Conservation (phyloP, 495 filamentous ascomycete genomes). For the Aspergillus nidulans region DNA sequence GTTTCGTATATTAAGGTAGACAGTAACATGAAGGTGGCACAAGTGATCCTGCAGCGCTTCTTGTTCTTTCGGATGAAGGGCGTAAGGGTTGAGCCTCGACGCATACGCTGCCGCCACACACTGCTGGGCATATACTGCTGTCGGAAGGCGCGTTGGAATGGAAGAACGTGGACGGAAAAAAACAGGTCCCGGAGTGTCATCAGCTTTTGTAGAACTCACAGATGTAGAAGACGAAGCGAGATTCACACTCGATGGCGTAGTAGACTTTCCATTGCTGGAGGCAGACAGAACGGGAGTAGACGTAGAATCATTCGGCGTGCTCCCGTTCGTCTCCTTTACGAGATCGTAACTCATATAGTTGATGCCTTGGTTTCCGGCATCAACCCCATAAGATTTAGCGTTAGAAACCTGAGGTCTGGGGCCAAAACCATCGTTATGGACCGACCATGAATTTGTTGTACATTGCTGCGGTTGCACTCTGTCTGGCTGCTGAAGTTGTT, state of each 20-base stretch:
- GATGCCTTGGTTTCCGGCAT: constrained; percentile 10
- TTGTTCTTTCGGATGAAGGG: constrained; percentile 83
- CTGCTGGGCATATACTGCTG: constrained; percentile 77
- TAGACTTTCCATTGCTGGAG: constrained; percentile 24
- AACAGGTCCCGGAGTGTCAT: constrained; percentile 21
- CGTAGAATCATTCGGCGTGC: constrained; percentile 27
- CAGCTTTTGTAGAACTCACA: constrained; percentile 1
- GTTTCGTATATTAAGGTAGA: constrained; percentile 96
- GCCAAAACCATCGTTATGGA: not conserved
- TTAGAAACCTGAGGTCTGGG: not conserved
- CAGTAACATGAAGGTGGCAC: constrained; percentile 83
- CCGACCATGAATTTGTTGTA: not conserved
- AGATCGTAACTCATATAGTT: constrained; percentile 14
- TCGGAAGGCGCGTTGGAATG: constrained; percentile 69
- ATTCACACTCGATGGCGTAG: constrained; percentile 26
- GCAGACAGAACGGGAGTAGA: constrained; percentile 18
- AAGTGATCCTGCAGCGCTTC: constrained; percentile 72
- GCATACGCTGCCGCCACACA: constrained; percentile 83
- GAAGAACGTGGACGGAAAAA: constrained; percentile 64
- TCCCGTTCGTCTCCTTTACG: constrained; percentile 19
- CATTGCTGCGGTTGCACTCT: not conserved
- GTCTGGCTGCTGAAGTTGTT: not conserved
- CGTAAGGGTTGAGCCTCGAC: constrained; percentile 84
- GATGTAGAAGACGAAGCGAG: constrained; percentile 14
- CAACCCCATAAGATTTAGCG: not conserved